phyloP scores from a whole-genome alignment of 1,139 yeast genomes.

The Lodderomyces pseudojiufengensis region DNA sequence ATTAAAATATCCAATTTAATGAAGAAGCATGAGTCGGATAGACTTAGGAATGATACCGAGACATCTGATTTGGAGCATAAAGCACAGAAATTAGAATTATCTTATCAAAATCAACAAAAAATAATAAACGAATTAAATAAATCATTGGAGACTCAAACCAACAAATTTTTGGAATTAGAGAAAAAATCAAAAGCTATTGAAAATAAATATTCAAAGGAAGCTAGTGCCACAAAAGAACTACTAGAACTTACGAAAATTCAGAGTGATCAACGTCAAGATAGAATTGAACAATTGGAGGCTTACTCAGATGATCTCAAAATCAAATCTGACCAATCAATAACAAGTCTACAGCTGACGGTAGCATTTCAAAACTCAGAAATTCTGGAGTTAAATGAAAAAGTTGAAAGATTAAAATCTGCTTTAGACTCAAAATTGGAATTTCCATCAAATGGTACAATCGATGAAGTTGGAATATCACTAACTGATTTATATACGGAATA shows the following conservation, averaged over 20 bases:
- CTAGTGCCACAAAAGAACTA: constrained; percentile 60
- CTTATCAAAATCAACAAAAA: constrained; percentile 18
- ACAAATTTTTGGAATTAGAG: constrained; percentile 32
- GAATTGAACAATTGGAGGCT: constrained; percentile 48
- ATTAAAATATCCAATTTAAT: constrained; percentile 36
- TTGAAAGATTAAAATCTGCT: constrained; percentile 40
- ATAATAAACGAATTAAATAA: constrained; percentile 16
- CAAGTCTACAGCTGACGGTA: constrained; percentile 21
- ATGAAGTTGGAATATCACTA: constrained; percentile 56
- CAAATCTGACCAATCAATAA: constrained; percentile 30
- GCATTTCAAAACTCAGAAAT: constrained; percentile 32
- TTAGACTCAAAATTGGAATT: constrained; percentile 32
- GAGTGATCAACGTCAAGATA: constrained; percentile 41
- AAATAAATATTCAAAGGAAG: constrained; percentile 58
- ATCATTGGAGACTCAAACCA: constrained; percentile 45
- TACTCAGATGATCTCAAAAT: constrained; percentile 40
- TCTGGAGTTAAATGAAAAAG: constrained; percentile 31
- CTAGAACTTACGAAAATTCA: constrained; percentile 55
- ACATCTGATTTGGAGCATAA: constrained; percentile 23
- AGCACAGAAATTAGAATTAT: constrained; percentile 22
- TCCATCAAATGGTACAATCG: constrained; percentile 20
- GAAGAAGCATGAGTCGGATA: constrained; percentile 30
- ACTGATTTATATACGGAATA: constrained; percentile 70
- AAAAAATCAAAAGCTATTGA: constrained; percentile 20
- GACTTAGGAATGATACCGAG: constrained; percentile 21